A percentile compares a stretch with the other conserved stretches of the same genome.
phyloP scores from a whole-genome alignment of 2,329 filamentous ascomycete species.

The Amauroascus niger region DNA sequence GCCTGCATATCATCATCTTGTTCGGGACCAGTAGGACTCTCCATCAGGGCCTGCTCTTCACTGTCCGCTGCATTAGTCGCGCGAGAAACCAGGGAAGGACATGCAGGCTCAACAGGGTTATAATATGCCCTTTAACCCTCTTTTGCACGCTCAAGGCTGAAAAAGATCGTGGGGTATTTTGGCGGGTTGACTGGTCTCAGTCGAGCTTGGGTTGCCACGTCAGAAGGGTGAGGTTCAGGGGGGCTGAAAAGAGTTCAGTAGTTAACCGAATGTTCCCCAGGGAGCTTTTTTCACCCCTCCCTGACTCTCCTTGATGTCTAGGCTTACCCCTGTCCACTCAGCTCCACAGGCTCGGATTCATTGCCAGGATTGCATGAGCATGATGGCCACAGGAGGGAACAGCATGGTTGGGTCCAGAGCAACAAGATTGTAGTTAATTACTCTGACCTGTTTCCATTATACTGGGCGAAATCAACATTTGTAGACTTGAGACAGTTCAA shows the following conservation, averaged over 20 bases:
- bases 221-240: conserved; percentile 7
- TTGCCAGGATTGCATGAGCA: neutral
- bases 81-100: conserved; percentile 4
- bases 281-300: neutral
- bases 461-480: neutral
- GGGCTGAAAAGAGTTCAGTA: neutral
- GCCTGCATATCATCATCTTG: neutral
- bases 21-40: neutral
- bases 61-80: neutral
- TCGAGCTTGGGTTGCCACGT: conserved; percentile 5
- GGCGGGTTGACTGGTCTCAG: conserved; percentile 3
- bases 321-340: too few relatives aligned
- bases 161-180: neutral
- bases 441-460: too few relatives aligned
- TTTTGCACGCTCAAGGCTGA: conserved; percentile 8
- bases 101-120: neutral
- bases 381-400: neutral
- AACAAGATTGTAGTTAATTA: too few relatives aligned
- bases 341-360: conserved; percentile 1
- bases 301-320: too few relatives aligned
- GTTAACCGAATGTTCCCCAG: neutral
- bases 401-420: neutral
- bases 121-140: neutral
- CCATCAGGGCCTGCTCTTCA: neutral
- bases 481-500: neutral